Evolutionary conservation across 257 asterid species (phyloP), one percentile per base, ranked within the genome.

Genomic region (Pogostemon cablin): DNA sequence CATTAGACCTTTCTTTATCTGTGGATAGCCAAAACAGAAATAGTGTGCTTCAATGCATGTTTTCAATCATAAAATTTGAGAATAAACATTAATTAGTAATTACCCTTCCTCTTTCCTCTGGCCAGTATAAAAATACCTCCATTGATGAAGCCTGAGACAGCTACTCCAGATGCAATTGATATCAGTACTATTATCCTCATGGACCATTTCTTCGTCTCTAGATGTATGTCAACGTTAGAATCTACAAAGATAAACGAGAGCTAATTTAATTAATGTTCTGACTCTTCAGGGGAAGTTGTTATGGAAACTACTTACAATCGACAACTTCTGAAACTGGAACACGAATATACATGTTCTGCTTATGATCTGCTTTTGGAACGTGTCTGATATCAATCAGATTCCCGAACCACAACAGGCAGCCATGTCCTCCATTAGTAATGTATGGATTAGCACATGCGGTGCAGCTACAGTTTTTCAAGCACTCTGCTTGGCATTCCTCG

Each of bases 1-100:
- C 83, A 9, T 20, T 70, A 4, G 37, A 48, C 67, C 40, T 32
- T 68, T 72, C 54, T n/a, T 41, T 34, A 7, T 64, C 79, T 72
- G 34, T 53, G 38, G 52, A 9, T 20, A 11, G 35, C 5, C 37
- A 38, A 37, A 10, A 39, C 41, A 50, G 9, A 65, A 47, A 44
- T 17, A 43, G 9, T 42, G 25, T 5, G 59, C 15, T 48, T 49
- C 64, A 58, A 7, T n/a, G 8, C 32, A 32, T 9, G 10, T 49
- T 49, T 17, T 17, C n/a, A 49, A 25, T 49, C 6, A 4, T 11
- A 11, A 0, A 9, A 46, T 10, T n/a, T 4, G 11, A 1, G 4
- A 64, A 64, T 2, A 32, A 53, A 35, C 6, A 3, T 7, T 25
- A 25, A 25, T 25, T 25, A 25, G 32, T 25, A 25, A 9, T 39